A percentile compares a stretch with the other conserved stretches of the same genome.
Evolutionary conservation across 768 basidiomycete species (phyloP).

Genomic region (Lentinula sp.): DNA sequence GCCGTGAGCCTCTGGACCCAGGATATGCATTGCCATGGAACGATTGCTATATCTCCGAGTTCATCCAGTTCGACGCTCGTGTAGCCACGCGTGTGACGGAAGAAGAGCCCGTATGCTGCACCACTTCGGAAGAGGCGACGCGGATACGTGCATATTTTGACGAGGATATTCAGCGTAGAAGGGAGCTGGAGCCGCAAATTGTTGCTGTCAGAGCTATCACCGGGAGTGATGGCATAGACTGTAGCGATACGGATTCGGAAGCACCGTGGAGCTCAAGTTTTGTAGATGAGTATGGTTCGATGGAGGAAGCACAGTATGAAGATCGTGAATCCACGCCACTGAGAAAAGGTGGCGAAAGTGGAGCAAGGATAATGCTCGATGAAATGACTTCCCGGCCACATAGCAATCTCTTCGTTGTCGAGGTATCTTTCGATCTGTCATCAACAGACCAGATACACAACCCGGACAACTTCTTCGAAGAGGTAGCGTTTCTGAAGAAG

Average conservation of each 20-base stretch:
- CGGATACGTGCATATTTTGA: not conserved
- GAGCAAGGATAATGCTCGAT: not conserved
- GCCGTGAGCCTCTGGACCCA: not conserved
- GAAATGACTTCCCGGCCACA: not conserved
- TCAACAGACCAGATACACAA: not conserved
- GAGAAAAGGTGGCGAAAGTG: not conserved
- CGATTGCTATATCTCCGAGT: slow-evolving; percentile 7
- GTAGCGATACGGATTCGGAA: not conserved
- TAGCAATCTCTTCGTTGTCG: not conserved
- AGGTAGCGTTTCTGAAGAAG: not conserved
- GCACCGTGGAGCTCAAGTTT: not conserved
- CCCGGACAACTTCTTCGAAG: not conserved
- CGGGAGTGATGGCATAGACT: not conserved
- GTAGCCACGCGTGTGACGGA: not conserved
- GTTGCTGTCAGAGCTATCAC: not conserved
- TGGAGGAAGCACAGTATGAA: not conserved
- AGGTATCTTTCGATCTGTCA: not conserved
- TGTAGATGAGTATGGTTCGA: not conserved
- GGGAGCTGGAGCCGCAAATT: not conserved
- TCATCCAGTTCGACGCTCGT: not conserved
- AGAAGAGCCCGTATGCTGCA: not conserved
- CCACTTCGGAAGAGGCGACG: not conserved
- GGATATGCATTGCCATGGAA: slow-evolving; percentile 10
- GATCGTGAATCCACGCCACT: not conserved
- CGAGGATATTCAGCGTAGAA: not conserved